Percentiles rank a stretch among this genome's conserved stretches.
phyloP scores from a whole-genome alignment of 2,329 filamentous ascomycete genomes.

The Colletotrichum sp. region DNA sequence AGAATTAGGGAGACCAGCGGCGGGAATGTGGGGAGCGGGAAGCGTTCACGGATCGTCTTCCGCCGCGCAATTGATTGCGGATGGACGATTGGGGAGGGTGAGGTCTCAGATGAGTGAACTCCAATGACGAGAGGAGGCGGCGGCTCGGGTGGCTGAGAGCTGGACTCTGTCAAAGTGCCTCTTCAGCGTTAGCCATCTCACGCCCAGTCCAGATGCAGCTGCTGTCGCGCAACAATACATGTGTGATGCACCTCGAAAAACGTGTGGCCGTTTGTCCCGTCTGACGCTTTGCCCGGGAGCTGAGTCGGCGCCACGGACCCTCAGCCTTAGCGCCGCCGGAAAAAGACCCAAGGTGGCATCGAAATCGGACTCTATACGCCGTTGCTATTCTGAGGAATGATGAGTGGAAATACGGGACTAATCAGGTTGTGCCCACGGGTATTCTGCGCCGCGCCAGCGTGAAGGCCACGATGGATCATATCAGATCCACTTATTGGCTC shows the following conservation, averaged over 20 bases:
- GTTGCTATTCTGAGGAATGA: neutral
- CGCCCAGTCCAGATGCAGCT: neutral
- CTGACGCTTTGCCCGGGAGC: neutral
- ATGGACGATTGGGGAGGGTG: neutral
- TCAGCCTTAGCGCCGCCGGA: neutral
- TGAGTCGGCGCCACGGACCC: neutral
- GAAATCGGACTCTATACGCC: neutral
- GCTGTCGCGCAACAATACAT: neutral
- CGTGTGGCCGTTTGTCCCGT: neutral
- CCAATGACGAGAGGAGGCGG: neutral
- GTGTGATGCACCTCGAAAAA: neutral
- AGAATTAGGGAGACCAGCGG: neutral
- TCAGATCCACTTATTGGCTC: neutral
- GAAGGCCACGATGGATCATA: neutral
- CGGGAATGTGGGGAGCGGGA: conserved; percentile 19
- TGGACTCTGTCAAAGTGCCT: neutral
- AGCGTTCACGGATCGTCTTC: conserved; percentile 20
- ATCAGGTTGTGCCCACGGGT: neutral
- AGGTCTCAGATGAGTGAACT: neutral
- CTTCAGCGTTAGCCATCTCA: neutral
- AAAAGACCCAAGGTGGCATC: neutral
- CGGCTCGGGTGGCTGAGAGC: neutral
- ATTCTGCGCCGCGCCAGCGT: neutral
- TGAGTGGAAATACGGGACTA: neutral
- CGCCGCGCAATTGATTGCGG: conserved; percentile 16